phyloP scores from a whole-genome alignment of 2,329 filamentous ascomycete genomes.

The Celoporthe dispersa region DNA sequence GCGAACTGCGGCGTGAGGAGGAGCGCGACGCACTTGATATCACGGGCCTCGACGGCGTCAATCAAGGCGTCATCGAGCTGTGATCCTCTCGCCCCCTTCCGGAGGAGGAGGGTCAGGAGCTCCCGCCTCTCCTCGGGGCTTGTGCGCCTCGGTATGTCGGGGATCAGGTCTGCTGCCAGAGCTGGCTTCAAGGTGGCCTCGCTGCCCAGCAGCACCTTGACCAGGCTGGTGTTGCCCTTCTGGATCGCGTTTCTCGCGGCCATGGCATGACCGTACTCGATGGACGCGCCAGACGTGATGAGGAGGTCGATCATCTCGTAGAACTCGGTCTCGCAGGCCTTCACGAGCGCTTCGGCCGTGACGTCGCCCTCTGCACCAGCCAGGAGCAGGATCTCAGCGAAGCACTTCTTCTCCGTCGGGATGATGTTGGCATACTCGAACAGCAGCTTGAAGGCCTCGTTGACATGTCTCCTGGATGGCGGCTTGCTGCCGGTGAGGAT shows the following conservation, averaged over 20 bases:
- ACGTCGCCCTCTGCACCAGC: slow-evolving; percentile 59
- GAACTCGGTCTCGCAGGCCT: slow-evolving; percentile 54
- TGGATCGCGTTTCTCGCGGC: slow-evolving; percentile 55
- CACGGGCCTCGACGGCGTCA: slow-evolving; percentile 52
- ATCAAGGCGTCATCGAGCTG: slow-evolving; percentile 55
- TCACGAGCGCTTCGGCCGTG: slow-evolving; percentile 52
- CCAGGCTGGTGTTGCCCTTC: slow-evolving; percentile 50
- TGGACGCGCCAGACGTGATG: slow-evolving; percentile 56
- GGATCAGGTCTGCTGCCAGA: slow-evolving; percentile 55
- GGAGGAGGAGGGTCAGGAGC: slow-evolving; percentile 52
- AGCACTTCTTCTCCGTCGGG: slow-evolving; percentile 53
- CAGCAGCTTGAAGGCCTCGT: slow-evolving; percentile 55
- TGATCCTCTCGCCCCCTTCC: slow-evolving; percentile 54
- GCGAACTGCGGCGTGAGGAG: slow-evolving; percentile 55
- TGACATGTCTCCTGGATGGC: slow-evolving; percentile 52
- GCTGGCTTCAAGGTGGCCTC: slow-evolving; percentile 47
- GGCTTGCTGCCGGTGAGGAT: slow-evolving; percentile 58
- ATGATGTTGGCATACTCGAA: slow-evolving; percentile 51
- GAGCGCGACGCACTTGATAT: slow-evolving; percentile 51
- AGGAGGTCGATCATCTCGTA: slow-evolving; percentile 60
- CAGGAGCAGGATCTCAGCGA: slow-evolving; percentile 62
- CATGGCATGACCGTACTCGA: slow-evolving; percentile 57
- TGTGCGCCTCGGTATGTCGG: slow-evolving; percentile 52
- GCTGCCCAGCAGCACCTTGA: slow-evolving; percentile 51
- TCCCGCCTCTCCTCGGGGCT: slow-evolving; percentile 49